Conservation (phyloP, 345 rosid species). For the Eucalyptus coolabah region DNA sequence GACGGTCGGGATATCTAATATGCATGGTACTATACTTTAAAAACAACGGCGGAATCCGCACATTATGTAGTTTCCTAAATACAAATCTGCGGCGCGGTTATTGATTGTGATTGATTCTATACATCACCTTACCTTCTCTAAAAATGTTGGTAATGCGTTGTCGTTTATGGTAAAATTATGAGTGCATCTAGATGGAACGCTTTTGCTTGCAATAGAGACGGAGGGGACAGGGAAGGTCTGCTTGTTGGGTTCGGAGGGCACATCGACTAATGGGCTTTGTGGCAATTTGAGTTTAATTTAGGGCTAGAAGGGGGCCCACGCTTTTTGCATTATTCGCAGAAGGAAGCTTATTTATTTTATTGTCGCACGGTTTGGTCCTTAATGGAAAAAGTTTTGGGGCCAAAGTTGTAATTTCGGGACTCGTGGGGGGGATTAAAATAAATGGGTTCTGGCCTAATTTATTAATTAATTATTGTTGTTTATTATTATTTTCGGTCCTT, state of each 20-base stretch:
- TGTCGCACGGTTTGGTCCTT: neutral
- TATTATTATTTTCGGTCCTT: neutral
- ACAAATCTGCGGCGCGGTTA: neutral
- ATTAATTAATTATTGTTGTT: neutral
- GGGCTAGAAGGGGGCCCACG: neutral
- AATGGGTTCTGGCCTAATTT: neutral
- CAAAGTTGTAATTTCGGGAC: neutral
- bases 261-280: conserved; percentile 36
- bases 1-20: neutral
- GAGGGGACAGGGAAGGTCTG: conserved; percentile 44
- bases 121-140: rapidly evolving
- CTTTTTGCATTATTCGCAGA: neutral
- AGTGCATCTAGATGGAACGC: neutral
- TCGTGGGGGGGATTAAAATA: neutral
- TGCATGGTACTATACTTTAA: neutral
- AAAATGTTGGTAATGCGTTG: neutral
- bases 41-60: neutral
- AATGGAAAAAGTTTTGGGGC: neutral
- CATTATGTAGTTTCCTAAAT: neutral
- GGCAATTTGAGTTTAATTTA: neutral
- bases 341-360: neutral
- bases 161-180: neutral
- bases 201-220: neutral
- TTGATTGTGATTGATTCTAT: neutral
- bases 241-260: conserved; percentile 46